Base-by-base conservation (phyloP, 768 basidiomycete genomes). In the Hericium coralloides region DNA sequence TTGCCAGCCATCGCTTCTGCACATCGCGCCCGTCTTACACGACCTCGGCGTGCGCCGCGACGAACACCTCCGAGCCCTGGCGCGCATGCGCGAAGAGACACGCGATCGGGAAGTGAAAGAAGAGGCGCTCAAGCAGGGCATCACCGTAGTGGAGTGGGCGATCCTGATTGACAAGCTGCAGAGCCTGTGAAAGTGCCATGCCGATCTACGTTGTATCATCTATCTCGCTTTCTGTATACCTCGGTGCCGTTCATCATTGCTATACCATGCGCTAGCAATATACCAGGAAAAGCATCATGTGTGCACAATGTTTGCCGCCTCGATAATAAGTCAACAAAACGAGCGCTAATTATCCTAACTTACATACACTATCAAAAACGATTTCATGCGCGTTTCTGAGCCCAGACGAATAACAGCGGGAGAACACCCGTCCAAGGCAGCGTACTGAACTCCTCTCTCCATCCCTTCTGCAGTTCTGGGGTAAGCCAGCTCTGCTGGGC, bases 81-180 rank as follows among this genome's bases (percentile, higher is more conserved):
- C 76, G 9, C 73, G 78, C 55, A 67, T 89, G 59, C 79, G 78
- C 38, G 84, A 85, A 55, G 82, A 80, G 58, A 88, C 83, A 20
- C 70, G 87, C 60, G 81, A 89, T 67, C 71, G 80, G 57, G 85
- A 88, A 66, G 75, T 89, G 49, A 84, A 77, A 68, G 84, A 85
- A 62, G 83, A 83, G 61, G 87, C 85, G 55, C 64, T 89, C 69
- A 79, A 72, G 65, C 72, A 79, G 63, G 87, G 87, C 1, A 73
- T 89, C 52, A 87, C 85, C 0, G 75, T 87, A 8, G 73, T 89
- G 70, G 87, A 89, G 63, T 89, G 87, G 87, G 87, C 87, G 20
- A 85, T 89, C 63, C 72, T 89, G 63, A 68, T 89, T 57, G 87
- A 89, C 68, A 80, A 73, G 64, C 66, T 87, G 60, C 79, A 78